phyloP scores from a whole-genome alignment of 106 monocot species.

The Acorus gramineus region DNA sequence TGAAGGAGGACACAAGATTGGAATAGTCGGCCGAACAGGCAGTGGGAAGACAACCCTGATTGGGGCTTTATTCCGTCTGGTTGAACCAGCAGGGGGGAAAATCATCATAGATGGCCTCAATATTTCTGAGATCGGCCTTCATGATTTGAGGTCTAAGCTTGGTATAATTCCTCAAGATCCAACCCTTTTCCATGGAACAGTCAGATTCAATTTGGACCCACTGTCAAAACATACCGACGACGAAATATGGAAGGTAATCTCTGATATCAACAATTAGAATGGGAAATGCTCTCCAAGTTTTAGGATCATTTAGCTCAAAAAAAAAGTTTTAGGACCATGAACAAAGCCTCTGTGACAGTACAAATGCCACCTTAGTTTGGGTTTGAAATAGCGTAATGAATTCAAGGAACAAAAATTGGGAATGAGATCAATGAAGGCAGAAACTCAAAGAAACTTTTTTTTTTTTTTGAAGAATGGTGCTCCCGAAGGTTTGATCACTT shows the following conservation, averaged over 20 bases:
- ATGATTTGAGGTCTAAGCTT: constrained; percentile 12
- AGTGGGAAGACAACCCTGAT: constrained; percentile 23
- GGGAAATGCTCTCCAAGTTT: no score
- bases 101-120: constrained; percentile 15
- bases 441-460: no score
- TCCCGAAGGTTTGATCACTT: no score
- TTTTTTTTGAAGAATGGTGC: no score
- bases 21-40: neutral
- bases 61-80: constrained; percentile 15
- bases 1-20: constrained; percentile 11
- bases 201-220: constrained; percentile 13
- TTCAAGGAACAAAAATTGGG: no score
- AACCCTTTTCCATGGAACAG: constrained; percentile 19
- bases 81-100: constrained; percentile 12
- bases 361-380: no score
- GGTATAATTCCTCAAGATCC: constrained; percentile 27
- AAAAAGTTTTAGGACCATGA: no score
- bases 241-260: constrained; percentile 12
- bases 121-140: constrained; percentile 14
- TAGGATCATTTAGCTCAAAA: no score
- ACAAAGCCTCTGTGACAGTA: no score
- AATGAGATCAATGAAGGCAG: no score
- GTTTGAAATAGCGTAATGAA: no score
- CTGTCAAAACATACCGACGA: constrained; percentile 17
- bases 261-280: no score